Conservation (phyloP, 805 yeast species). For the Wickerhamomyces ciferrii region DNA sequence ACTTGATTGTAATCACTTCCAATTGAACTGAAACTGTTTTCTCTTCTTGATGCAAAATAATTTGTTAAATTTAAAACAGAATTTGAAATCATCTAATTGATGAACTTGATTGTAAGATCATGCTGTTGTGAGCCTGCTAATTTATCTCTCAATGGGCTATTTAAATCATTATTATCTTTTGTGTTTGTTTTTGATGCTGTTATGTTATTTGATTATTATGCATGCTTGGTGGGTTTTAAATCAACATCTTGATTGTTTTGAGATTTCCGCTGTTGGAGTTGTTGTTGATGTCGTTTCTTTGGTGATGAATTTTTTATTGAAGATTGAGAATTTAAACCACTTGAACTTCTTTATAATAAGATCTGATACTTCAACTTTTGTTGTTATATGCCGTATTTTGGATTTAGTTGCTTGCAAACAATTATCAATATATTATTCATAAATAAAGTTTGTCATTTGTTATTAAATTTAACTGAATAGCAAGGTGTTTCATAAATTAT, state of each 20-base stretch:
- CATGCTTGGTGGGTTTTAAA: neutral
- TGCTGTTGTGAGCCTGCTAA: conserved; percentile 7
- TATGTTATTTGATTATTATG: neutral
- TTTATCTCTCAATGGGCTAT: conserved; percentile 10
- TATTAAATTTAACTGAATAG: too few species aligned
- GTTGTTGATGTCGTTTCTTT: neutral
- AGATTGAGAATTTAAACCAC: neutral
- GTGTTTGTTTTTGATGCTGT: neutral
- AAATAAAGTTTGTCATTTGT: too few species aligned
- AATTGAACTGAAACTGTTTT: conserved; percentile 28
- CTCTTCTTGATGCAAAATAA: conserved; percentile 31
- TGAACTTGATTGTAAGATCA: conserved; percentile 13
- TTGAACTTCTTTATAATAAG: too few species aligned
- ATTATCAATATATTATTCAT: too few species aligned
- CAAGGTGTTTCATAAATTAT: too few species aligned
- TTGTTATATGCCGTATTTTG: too few species aligned
- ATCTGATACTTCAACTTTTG: too few species aligned
- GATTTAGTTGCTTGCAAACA: too few species aligned
- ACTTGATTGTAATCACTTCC: conserved; percentile 13
- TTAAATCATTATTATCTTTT: neutral
- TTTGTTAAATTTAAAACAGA: conserved; percentile 34
- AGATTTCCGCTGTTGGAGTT: neutral
- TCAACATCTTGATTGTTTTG: neutral
- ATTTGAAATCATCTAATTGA: conserved; percentile 31
- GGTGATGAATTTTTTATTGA: neutral